Evolutionary conservation across 2,329 filamentous ascomycete species (phyloP), one percentile per base, ranked within the genome.

Genomic region (Penicillium sp.): DNA sequence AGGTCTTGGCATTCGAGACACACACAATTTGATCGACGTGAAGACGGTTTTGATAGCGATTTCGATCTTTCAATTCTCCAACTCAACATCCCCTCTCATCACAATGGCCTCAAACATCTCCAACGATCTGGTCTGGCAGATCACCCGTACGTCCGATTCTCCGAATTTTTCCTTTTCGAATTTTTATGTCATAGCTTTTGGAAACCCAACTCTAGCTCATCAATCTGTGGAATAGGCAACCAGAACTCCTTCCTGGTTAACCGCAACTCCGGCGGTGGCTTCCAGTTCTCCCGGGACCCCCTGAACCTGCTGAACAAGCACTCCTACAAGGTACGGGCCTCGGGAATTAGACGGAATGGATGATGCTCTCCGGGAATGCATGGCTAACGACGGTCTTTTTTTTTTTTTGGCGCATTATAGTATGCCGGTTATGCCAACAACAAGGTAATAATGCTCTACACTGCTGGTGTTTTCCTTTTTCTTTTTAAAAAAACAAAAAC

Each of bases 181-280:
- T 49, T 40, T 46, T 52, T 11, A 34, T 36, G 15, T 41, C 51
- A 27, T 46, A 21, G 34, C 36, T 46, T 52, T 34, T 36, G 43
- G 34, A 44, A 52, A 45, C 25, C 33, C 50, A 34, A 52, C 44
- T 38, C n/a, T 23, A 50, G 57, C 56, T 55, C 54, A 62, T 61
- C 50, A 59, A 50, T 47, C 25, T 53, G 49, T 52, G 61, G 50
- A 60, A 67, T 75, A 97, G 92, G 92, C 81, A 82, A 81, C 82
- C 87, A 91, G 82, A 96, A 95, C 83, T 81, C 91, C 76, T 96
- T 83, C 86, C 88, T 96, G 77, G 90, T 93, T 78, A 96, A 96
- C 89, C 89, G 91, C 82, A 88, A 86, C 76, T 79, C 81, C 71
- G 83, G 83, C 73, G 92, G 90, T 74, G 89, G 90, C 77, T 83